Evolutionary conservation across 2,329 filamentous ascomycete species (phyloP).

Genomic region (Fusarium kyushuense): DNA sequence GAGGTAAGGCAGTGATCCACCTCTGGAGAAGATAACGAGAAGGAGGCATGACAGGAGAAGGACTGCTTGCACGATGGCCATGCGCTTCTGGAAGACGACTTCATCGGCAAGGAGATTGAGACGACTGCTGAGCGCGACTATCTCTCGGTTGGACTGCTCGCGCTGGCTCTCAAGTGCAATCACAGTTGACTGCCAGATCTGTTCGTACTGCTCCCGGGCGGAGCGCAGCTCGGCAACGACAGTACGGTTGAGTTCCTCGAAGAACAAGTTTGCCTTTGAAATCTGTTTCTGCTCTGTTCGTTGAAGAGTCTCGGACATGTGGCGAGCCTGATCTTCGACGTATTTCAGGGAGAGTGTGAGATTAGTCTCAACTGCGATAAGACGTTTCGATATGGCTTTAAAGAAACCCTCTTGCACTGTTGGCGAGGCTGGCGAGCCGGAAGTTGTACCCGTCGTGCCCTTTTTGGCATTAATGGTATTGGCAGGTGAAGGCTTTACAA

Average conservation of each 20-base stretch:
- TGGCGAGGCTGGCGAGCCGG: constrained; percentile 63
- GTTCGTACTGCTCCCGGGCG: constrained; percentile 89
- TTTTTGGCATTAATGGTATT: constrained; percentile 43
- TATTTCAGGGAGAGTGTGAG: constrained; percentile 94
- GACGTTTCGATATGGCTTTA: constrained; percentile 92
- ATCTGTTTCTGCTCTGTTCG: constrained; percentile 90
- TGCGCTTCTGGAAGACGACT: constrained; percentile 85
- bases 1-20: constrained; percentile 56
- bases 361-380: constrained; percentile 91
- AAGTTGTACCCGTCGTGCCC: constrained; percentile 47
- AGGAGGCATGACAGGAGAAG: constrained; percentile 88
- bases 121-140: constrained; percentile 82
- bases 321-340: constrained; percentile 94
- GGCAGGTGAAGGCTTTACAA: constrained; percentile 32
- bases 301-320: constrained; percentile 86
- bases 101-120: constrained; percentile 95
- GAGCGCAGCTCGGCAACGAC: constrained; percentile 83
- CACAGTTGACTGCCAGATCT: constrained; percentile 95
- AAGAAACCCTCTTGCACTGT: constrained; percentile 98
- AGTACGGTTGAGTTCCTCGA: constrained; percentile 87
- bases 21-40: constrained; percentile 83
- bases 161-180: constrained; percentile 91
- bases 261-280: constrained; percentile 82
- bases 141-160: constrained; percentile 84
- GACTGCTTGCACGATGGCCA: constrained; percentile 91